These are phyloP conservation scores for Croton laevigatus DNA, from an alignment of 441 rosid genomes.

Conservation along the genomic window DNA sequence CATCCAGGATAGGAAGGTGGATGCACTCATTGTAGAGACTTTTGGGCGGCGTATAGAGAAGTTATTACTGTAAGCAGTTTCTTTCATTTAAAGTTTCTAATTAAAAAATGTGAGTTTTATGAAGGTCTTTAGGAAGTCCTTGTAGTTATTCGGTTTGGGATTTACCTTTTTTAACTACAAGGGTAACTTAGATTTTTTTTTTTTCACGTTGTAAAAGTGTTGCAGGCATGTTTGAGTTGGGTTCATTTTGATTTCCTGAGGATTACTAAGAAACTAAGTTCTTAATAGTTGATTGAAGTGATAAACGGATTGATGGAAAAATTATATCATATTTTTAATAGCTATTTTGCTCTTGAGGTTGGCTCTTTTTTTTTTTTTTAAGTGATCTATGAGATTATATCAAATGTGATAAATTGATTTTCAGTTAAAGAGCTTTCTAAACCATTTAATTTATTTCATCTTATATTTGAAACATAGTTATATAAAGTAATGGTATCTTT, in stretches of 20 bases:
- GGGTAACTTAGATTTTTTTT: background rate
- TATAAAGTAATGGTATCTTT: background rate
- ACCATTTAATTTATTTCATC: background rate
- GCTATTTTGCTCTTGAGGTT: background rate
- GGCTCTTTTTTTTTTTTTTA: background rate
- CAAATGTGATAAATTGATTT: background rate
- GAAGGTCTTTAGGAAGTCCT: conserved; percentile 13
- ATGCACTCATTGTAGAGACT: conserved; percentile 94
- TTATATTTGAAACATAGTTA: background rate
- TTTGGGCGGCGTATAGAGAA: conserved; percentile 97
- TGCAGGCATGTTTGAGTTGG: conserved; percentile 5
- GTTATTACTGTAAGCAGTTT: conserved; percentile 69
- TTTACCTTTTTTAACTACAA: conserved; percentile 1
- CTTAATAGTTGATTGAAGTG: background rate
- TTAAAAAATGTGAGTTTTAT: conserved; percentile 6
- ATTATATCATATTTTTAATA: background rate
- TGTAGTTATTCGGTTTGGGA: background rate
- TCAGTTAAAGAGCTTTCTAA: background rate
- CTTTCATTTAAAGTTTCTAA: background rate
- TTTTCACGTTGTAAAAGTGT: background rate
- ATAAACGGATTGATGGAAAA: background rate
- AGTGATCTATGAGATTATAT: background rate
- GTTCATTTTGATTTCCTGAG: background rate
- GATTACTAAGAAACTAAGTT: background rate
- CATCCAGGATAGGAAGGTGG: conserved; percentile 93